Evolutionary conservation across 1,284 basidiomycete species (phyloP).

Genomic region (Leccinum subrobustum): DNA sequence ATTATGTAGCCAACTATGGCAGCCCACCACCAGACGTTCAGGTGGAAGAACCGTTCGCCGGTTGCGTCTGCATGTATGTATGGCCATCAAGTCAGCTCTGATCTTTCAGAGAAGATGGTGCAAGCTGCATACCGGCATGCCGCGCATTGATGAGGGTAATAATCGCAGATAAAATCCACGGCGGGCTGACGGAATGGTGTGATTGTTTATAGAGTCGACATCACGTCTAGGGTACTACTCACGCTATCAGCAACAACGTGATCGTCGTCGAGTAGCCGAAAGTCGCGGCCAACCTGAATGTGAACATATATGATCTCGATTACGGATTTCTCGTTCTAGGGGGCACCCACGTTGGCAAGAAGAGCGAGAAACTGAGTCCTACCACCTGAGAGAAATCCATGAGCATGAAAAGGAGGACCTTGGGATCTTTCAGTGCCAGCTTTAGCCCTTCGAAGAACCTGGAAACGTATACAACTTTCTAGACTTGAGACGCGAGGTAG

Average conservation of each 20-base stretch:
- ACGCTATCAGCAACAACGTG: constrained; percentile 65
- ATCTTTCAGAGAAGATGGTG: not conserved
- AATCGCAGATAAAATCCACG: constrained; percentile 61
- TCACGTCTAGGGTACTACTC: constrained; percentile 36
- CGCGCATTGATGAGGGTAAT: constrained; percentile 41
- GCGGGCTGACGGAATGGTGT: constrained; percentile 42
- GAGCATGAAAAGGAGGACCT: constrained; percentile 47
- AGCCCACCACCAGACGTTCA: constrained; percentile 44
- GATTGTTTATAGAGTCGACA: not conserved
- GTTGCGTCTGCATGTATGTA: not conserved
- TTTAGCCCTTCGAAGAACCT: constrained; percentile 53
- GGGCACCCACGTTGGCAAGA: constrained; percentile 62
- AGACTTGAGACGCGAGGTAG: not conserved
- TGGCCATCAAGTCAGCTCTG: not conserved
- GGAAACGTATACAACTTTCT: not conserved
- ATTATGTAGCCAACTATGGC: constrained; percentile 65
- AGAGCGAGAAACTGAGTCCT: constrained; percentile 69
- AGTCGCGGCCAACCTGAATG: constrained; percentile 55
- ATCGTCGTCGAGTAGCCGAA: constrained; percentile 62
- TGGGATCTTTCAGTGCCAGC: constrained; percentile 41
- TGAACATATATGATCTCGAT: constrained; percentile 1
- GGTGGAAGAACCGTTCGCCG: not conserved
- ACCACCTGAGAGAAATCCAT: constrained; percentile 53
- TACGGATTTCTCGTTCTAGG: not conserved
- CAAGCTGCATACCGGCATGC: constrained; percentile 33